Base-by-base conservation (phyloP, 306 rosid species). In the Leucaena leucocephala region DNA sequence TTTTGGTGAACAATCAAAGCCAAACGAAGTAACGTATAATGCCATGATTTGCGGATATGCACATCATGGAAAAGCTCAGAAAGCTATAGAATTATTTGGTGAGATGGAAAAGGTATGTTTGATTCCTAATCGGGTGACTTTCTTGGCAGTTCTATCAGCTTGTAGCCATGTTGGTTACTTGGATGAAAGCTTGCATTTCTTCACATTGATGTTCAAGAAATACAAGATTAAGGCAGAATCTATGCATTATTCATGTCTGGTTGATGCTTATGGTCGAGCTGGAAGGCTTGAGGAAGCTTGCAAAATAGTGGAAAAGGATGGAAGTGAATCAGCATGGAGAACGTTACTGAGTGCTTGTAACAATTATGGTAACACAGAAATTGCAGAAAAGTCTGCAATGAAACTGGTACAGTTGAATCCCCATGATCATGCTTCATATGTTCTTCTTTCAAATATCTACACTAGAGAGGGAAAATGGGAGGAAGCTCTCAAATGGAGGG, bases 201-300 rank as follows among this genome's bases (percentile, higher is more conserved):
- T 68, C 50, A 64, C 80, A 61, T 76, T 85, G 80, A 88, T 85
- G 91, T 8, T 69, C 33, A 39, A 75, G 34, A 79, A 63, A 50
- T 85, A 83, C 82, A 76, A 80, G 46, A 83, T 85, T 55, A 83
- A 57, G 78, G 89, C 91, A 71, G 82, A 85, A 72, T 76, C 87
- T 8, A 87, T 83, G 81, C 91, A 88, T 42, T 68, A 42, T 68
- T 67, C 72, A 68, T 88, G 89, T 61, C 69, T 88, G 54, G 86
- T 81, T 42, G 91, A 88, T 76, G 89, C 76, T 58, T 85, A 74
- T 64, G 87, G 89, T 54, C 77, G 91, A 15, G 86, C 89, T 0
- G 91, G 91, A 48, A 85, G 84, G 80, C 78, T 88, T 3, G 89
- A 88, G 68, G 91, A 88, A 76, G 91, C 91, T 40, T 85, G 79